Evolutionary conservation across 352 stramenopile genomes (phyloP).

Genomic region (Aphanomyces astaci): DNA sequence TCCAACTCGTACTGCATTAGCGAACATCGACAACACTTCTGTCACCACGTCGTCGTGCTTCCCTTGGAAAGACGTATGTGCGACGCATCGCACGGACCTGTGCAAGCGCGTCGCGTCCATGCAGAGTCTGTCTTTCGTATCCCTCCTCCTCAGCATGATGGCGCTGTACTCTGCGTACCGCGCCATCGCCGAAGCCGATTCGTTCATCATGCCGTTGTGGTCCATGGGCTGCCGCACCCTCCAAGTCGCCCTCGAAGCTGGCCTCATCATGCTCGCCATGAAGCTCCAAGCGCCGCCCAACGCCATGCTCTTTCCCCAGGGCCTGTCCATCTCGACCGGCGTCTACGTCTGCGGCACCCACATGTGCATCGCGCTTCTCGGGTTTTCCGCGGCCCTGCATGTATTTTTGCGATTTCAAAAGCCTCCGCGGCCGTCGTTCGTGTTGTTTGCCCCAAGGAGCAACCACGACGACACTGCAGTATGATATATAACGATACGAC

Average conservation of each 20-base stretch:
- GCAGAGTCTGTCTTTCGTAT: conserved; percentile 5
- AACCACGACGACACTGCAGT: no score
- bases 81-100: not conserved
- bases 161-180: not conserved
- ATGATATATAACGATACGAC: no score
- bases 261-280: not conserved
- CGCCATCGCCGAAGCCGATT: not conserved
- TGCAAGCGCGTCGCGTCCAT: conserved; percentile 3
- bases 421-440: not conserved
- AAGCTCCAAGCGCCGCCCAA: not conserved
- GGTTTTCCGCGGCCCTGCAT: not conserved
- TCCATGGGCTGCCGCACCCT: not conserved
- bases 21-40: not conserved
- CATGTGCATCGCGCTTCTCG: not conserved
- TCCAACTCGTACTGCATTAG: not conserved
- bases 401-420: not conserved
- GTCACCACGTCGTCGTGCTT: not conserved
- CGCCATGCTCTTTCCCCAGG: not conserved
- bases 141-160: not conserved
- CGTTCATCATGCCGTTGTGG: not conserved
- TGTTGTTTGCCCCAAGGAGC: no score
- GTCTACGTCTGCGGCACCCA: not conserved
- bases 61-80: conserved; percentile 9
- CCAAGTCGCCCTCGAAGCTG: conserved; percentile 5
- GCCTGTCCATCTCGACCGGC: not conserved